Conservation (phyloP, 2,329 filamentous ascomycete species). For the Aspergillus sp. region DNA sequence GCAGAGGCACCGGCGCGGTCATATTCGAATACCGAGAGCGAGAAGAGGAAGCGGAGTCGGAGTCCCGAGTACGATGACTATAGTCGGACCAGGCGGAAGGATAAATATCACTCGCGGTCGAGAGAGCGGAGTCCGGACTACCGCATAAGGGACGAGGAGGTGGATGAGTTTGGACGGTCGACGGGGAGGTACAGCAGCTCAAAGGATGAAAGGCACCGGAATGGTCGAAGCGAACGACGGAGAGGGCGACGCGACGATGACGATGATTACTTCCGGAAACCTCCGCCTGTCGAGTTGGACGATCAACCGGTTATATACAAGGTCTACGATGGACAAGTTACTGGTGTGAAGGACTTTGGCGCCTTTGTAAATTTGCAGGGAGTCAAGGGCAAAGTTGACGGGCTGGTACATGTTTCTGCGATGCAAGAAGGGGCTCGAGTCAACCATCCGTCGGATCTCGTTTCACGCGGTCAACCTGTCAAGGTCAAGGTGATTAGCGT, state of each 20-base stretch:
- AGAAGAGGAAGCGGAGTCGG: conserved; percentile 58
- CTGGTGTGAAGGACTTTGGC: conserved; percentile 92
- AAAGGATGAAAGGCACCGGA: conserved; percentile 42
- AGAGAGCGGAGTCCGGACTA: conserved; percentile 52
- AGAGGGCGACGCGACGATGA: conserved; percentile 42
- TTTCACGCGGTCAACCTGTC: conserved; percentile 78
- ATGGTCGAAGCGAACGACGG: conserved; percentile 50
- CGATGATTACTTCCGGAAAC: conserved; percentile 66
- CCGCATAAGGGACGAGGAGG: conserved; percentile 52
- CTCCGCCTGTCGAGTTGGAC: conserved; percentile 76
- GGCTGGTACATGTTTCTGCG: conserved; percentile 89
- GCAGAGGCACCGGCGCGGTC: conserved; percentile 34
- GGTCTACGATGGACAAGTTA: conserved; percentile 86
- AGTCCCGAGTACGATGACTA: conserved; percentile 57
- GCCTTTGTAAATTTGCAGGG: conserved; percentile 92
- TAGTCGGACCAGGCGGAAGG: conserved; percentile 51
- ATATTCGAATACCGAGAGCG: conserved; percentile 40
- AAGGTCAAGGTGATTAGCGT: conserved; percentile 93
- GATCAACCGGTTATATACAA: conserved; percentile 82
- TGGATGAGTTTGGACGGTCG: conserved; percentile 63
- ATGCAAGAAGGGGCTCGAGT: conserved; percentile 84
- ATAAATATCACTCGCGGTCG: conserved; percentile 55
- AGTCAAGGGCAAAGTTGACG: conserved; percentile 86
- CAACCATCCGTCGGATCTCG: conserved; percentile 86
- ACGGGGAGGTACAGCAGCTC: conserved; percentile 46